Percentiles rank a stretch among this genome's conserved stretches.
Evolutionary conservation across 768 basidiomycete species (phyloP).

Genomic region (Tubosaeta sp.): DNA sequence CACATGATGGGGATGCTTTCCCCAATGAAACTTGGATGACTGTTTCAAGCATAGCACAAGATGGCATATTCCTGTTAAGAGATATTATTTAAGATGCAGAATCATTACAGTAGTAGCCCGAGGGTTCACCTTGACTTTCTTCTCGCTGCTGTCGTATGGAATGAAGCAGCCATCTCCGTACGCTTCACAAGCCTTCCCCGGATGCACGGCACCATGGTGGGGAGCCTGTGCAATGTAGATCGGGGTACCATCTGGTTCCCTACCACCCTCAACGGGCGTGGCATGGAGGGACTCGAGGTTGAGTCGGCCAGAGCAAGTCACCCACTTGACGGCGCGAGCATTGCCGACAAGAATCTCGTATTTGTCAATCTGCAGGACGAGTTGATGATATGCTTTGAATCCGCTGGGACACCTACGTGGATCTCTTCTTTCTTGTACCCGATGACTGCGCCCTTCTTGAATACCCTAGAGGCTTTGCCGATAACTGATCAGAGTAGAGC

Average conservation of each 20-base stretch:
- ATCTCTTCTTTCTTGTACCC: conserved; percentile 58
- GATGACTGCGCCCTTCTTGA: conserved; percentile 60
- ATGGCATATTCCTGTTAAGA: conserved; percentile 5
- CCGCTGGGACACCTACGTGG: conserved; percentile 39
- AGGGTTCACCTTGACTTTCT: conserved; percentile 42
- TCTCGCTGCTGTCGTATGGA: conserved; percentile 49
- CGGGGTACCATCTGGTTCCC: conserved; percentile 54
- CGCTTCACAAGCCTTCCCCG: conserved; percentile 60
- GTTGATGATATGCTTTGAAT: neutral
- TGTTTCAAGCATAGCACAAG: conserved; percentile 3
- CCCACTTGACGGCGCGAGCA: conserved; percentile 54
- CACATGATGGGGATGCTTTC: neutral
- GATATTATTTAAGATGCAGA: neutral
- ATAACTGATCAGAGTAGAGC: conserved; percentile 40
- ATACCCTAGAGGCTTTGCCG: conserved; percentile 58
- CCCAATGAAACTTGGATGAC: neutral
- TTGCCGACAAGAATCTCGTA: conserved; percentile 75
- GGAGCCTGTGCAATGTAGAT: conserved; percentile 60
- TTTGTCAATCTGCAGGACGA: conserved; percentile 43
- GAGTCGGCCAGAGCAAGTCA: conserved; percentile 42
- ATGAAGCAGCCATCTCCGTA: conserved; percentile 54
- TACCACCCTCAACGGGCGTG: conserved; percentile 64
- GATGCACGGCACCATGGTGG: conserved; percentile 48
- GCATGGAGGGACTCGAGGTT: conserved; percentile 41
- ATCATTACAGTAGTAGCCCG: neutral